Evolutionary conservation across 1,284 basidiomycete species (phyloP).

Genomic region (Coniferiporia weirii): DNA sequence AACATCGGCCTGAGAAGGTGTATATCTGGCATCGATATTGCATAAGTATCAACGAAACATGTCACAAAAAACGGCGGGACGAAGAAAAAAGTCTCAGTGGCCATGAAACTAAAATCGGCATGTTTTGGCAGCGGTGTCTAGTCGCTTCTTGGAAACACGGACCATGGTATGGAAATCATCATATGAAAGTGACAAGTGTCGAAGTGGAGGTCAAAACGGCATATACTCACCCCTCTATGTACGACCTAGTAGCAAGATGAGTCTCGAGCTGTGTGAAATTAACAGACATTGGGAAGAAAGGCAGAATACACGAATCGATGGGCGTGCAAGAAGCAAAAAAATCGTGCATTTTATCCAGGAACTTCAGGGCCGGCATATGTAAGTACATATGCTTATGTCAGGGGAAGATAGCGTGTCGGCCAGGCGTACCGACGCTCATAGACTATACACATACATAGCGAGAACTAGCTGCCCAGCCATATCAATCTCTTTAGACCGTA

Average conservation of each 20-base stretch:
- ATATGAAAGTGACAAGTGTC: conserved; percentile 30
- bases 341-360: neutral
- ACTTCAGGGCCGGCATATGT: neutral
- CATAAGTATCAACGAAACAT: conserved; percentile 14
- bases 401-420: neutral
- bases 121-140: conserved; percentile 87
- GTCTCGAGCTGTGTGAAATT: conserved; percentile 77
- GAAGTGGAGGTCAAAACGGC: conserved; percentile 18
- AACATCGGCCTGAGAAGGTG: conserved; percentile 95
- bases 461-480: conserved; percentile 68
- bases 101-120: conserved; percentile 81
- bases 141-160: conserved; percentile 99
- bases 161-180: conserved; percentile 91
- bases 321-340: conserved; percentile 1
- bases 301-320: conserved; percentile 18
- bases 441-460: conserved; percentile 2
- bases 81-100: conserved; percentile 56
- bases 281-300: conserved; percentile 52
- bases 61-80: conserved; percentile 20
- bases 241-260: conserved; percentile 82
- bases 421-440: too few relatives aligned
- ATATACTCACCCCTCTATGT: conserved; percentile 83
- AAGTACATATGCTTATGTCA: neutral
- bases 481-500: conserved; percentile 84
- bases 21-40: conserved; percentile 56